A percentile compares a stretch with the other conserved stretches of the same genome.
Conservation (phyloP, 2,329 filamentous ascomycete species). For the Aureobasidium sp. region DNA sequence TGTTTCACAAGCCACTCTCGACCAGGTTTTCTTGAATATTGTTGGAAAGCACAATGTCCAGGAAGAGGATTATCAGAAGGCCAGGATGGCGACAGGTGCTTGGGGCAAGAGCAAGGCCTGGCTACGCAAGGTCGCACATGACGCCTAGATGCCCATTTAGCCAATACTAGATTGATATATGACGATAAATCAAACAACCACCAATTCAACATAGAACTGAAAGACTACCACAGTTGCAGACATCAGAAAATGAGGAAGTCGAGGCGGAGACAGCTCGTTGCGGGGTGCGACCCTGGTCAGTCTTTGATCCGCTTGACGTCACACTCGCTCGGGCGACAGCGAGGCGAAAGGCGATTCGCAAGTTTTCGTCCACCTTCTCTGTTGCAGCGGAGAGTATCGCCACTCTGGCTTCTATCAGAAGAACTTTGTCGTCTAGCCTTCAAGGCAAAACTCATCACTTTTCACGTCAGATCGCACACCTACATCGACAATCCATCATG, state of each 20-base stretch:
- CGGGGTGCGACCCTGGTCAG: background rate
- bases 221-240: background rate
- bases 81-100: conserved; percentile 16
- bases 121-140: background rate
- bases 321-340: background rate
- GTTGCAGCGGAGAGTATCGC: background rate
- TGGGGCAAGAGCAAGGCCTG: conserved; percentile 13
- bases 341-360: conserved; percentile 11
- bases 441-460: background rate
- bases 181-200: too few species aligned
- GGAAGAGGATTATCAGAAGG: conserved; percentile 52
- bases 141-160: background rate
- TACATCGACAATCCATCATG: conserved; percentile 22
- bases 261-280: background rate
- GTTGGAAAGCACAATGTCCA: conserved; percentile 72
- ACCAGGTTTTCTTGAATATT: conserved; percentile 84
- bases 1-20: conserved; percentile 77
- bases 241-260: too few species aligned
- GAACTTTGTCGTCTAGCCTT: background rate
- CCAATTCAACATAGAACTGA: too few species aligned
- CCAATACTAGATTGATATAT: background rate
- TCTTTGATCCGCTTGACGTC: conserved; percentile 4
- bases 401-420: conserved; percentile 9
- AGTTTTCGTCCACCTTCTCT: conserved; percentile 12
- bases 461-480: background rate